Evolutionary conservation across 352 stramenopile genomes (phyloP), one percentile per base, ranked within the genome.

Genomic region (Elongisporangium anandrum): DNA sequence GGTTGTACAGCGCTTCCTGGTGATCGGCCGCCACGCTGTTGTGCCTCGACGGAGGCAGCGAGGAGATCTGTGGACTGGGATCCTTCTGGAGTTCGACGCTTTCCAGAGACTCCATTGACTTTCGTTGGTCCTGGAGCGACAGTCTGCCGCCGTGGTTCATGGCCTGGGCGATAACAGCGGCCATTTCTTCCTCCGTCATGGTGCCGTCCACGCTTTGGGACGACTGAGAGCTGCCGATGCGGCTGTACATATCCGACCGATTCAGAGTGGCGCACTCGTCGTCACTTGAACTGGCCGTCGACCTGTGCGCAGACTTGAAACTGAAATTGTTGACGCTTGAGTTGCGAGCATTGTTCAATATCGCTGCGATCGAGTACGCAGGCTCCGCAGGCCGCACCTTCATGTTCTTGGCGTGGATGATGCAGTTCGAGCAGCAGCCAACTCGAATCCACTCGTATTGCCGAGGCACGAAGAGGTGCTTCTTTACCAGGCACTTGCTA

Each of bases 391-490:
- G 66, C 4, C 50, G 69, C 3, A 75, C 39, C 4, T 45, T 1
- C 69, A 74, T 67, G n/a, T 61, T 63, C 41, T 65, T 66, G 41
- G 71, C 70, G 16, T 68, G 62, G n/a, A 70, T 29, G 19, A 71
- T 63, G 56, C 73, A 82, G 24, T 54, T 70, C 17, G 72, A 64
- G 55, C 75, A 84, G 54, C 74, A 73, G 3, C 54, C n/a, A 7
- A 79, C 66, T 17, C 61, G 52, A 9, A 45, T 12, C 34, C 34
- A 45, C 1, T 45, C 10, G 34, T 45, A 45, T 12, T 45, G 34
- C 20, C 39, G 45, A 20, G 68, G 68, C 15, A 76, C 56, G 48
- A 80, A 69, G 12, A 17, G 13, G 34, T 45, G 34, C 34, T 45
- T 45, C 34, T 45, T 45, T 9, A 45, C 9, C 34, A 45, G 34